phyloP scores from a whole-genome alignment of 1,284 basidiomycete genomes.

The Fomitiporia mediterranea region DNA sequence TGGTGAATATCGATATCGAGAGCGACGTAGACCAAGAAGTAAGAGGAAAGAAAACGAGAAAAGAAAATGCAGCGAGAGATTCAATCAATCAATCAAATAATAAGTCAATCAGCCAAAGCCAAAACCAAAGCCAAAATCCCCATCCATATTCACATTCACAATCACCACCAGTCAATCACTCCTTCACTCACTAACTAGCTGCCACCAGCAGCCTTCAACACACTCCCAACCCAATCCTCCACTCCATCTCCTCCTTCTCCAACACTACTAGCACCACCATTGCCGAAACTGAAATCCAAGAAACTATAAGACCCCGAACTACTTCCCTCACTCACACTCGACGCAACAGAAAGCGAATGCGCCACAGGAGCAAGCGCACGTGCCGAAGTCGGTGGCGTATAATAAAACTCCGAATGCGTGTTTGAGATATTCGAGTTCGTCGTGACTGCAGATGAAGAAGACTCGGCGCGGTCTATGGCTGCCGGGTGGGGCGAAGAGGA shows the following conservation, averaged over 20 bases:
- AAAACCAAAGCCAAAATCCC: too few relatives aligned
- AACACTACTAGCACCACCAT: too few relatives aligned
- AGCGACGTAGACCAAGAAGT: neutral
- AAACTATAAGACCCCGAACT: constrained; percentile 16
- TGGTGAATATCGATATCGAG: neutral
- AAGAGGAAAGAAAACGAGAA: neutral
- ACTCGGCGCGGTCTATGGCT: constrained; percentile 11
- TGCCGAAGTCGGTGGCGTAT: constrained; percentile 17
- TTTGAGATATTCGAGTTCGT: too few relatives aligned
- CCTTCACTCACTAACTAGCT: neutral
- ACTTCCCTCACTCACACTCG: constrained; percentile 1
- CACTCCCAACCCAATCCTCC: constrained; percentile 19
- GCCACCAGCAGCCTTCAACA: constrained; percentile 12
- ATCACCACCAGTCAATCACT: too few relatives aligned
- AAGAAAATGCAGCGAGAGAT: neutral
- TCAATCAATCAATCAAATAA: too few relatives aligned
- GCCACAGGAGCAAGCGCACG: constrained; percentile 6
- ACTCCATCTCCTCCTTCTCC: too few relatives aligned
- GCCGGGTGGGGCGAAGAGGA: neutral
- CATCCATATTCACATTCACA: too few relatives aligned
- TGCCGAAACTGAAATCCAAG: constrained; percentile 16
- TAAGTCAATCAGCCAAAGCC: too few relatives aligned
- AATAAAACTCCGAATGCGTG: too few relatives aligned
- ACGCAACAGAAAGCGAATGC: neutral
- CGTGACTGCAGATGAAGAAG: constrained; percentile 13